A percentile compares a stretch with the other conserved stretches of the same genome.
phyloP scores from a whole-genome alignment of 2,329 filamentous ascomycete species.

The Colletotrichum sp. region DNA sequence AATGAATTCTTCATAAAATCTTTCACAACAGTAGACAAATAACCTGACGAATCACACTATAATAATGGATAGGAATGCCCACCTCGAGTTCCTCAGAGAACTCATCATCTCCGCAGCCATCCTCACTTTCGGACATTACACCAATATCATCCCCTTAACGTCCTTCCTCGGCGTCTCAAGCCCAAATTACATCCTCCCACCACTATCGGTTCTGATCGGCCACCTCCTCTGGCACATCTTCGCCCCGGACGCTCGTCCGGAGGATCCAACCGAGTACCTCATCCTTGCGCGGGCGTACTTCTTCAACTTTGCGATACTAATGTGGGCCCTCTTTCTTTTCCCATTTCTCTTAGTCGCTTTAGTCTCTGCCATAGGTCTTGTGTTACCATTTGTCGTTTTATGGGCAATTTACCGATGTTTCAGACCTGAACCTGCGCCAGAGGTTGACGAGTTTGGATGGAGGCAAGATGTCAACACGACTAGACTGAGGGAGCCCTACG shows the following conservation, averaged over 20 bases:
- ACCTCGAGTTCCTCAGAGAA: background rate
- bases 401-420: background rate
- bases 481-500: background rate
- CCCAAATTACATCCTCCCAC: background rate
- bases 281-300: background rate
- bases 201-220: background rate
- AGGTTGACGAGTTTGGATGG: background rate
- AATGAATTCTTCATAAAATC: background rate
- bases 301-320: background rate
- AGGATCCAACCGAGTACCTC: background rate
- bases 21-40: background rate
- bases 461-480: background rate
- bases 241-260: background rate
- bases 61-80: background rate
- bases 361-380: background rate
- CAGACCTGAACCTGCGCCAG: background rate
- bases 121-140: background rate
- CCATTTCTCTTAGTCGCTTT: background rate
- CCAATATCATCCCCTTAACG: background rate
- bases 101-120: background rate
- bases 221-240: background rate
- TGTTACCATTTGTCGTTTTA: background rate
- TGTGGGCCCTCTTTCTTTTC: background rate
- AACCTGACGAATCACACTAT: background rate
- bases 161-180: background rate